Percentiles rank a stretch among this genome's conserved stretches.
Conservation (phyloP, 2,329 filamentous ascomycete species). For the Phyllosticta citribraziliensis region DNA sequence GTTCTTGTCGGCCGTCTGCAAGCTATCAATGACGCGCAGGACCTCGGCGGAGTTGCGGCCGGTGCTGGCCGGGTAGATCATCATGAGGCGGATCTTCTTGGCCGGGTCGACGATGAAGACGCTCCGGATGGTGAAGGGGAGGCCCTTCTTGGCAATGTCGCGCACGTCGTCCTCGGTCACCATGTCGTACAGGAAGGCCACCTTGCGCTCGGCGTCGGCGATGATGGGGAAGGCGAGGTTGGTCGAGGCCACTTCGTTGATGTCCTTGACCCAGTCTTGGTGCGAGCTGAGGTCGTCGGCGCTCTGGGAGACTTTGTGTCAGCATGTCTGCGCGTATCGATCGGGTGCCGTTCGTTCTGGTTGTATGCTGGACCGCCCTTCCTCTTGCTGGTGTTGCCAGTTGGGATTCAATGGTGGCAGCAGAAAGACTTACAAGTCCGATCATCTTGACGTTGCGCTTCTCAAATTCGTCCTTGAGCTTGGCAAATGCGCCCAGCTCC, state of each 20-base stretch:
- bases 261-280: constrained; percentile 44
- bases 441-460: constrained; percentile 54
- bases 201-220: constrained; percentile 43
- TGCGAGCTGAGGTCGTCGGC: constrained; percentile 20
- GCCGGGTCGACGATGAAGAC: constrained; percentile 57
- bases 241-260: constrained; percentile 40
- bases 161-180: constrained; percentile 46
- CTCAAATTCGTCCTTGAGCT: constrained; percentile 54
- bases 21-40: constrained; percentile 41
- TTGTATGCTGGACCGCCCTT: constrained; percentile 29
- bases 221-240: constrained; percentile 44
- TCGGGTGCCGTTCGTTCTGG: constrained; percentile 34
- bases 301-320: not conserved
- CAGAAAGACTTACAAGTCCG: constrained; percentile 29
- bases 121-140: constrained; percentile 54
- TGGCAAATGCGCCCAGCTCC: constrained; percentile 53
- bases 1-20: constrained; percentile 51
- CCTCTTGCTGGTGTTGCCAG: not conserved
- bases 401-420: not conserved
- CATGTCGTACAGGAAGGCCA: constrained; percentile 45
- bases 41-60: constrained; percentile 47
- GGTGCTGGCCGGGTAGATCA: constrained; percentile 53
- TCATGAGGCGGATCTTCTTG: constrained; percentile 53
- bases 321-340: not conserved
- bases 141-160: constrained; percentile 47